Percentiles rank a stretch among this genome's conserved stretches.
phyloP scores from a whole-genome alignment of 768 basidiomycete species.

The Psilocybe tampanensis region DNA sequence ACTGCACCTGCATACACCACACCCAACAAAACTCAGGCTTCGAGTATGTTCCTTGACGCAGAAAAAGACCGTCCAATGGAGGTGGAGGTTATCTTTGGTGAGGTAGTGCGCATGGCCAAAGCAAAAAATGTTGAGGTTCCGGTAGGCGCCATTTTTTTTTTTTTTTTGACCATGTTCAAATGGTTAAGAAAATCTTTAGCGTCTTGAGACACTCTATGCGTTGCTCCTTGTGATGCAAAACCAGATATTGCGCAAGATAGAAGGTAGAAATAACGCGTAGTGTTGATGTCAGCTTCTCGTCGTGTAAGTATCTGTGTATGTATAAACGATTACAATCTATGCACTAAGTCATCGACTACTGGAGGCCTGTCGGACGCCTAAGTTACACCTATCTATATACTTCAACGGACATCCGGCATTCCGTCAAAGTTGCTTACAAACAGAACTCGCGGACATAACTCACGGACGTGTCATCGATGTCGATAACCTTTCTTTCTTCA shows the following conservation, averaged over 20 bases:
- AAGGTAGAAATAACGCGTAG: not conserved
- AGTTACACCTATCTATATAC: too few relatives aligned
- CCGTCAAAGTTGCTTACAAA: not conserved
- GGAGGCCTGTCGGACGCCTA: too few relatives aligned
- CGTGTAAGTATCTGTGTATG: too few relatives aligned
- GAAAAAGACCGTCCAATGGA: slow-evolving; percentile 9
- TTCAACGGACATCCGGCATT: not conserved
- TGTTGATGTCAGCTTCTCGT: too few relatives aligned
- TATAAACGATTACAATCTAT: too few relatives aligned
- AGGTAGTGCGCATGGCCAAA: slow-evolving; percentile 12
- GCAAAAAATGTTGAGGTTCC: slow-evolving; percentile 7
- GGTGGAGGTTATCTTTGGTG: slow-evolving; percentile 12
- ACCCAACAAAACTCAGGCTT: slow-evolving; percentile 7
- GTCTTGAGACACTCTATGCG: slow-evolving; percentile 11
- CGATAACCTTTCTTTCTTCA: not conserved
- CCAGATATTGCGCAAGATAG: slow-evolving; percentile 12
- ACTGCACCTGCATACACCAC: not conserved
- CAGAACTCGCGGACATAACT: not conserved
- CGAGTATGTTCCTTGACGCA: slow-evolving; percentile 12
- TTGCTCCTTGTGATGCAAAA: slow-evolving; percentile 11
- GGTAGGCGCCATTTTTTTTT: not conserved
- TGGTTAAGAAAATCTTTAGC: not conserved
- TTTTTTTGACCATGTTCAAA: not conserved
- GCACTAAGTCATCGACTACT: too few relatives aligned
- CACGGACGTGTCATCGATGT: not conserved